These are phyloP conservation scores for Cystobasidium pallidum DNA, from an alignment of 1,284 basidiomycete species.

Conservation along the genomic window DNA sequence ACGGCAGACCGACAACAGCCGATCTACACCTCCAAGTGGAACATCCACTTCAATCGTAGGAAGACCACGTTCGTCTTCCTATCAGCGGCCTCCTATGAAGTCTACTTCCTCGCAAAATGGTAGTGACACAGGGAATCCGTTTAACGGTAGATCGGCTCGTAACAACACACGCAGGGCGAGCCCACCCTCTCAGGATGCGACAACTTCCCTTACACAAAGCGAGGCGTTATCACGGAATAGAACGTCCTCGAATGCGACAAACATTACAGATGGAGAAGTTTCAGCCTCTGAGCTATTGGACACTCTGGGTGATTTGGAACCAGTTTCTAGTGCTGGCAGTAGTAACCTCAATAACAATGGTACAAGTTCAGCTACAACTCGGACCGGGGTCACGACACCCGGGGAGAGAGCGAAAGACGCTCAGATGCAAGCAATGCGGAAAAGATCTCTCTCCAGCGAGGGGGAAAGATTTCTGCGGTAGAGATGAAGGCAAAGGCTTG, in stretches of 20 bases:
- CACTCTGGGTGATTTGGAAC: conserved; percentile 28
- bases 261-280: conserved; percentile 30
- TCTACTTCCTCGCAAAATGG: background rate
- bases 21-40: background rate
- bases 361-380: background rate
- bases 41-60: background rate
- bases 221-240: background rate
- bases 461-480: conserved; percentile 11
- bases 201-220: too few relatives aligned
- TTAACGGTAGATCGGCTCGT: background rate
- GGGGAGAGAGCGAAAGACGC: conserved; percentile 15
- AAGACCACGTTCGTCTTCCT: background rate
- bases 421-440: conserved; percentile 13
- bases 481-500: too few relatives aligned
- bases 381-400: conserved; percentile 5
- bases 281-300: conserved; percentile 36
- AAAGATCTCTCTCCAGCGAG: conserved; percentile 35
- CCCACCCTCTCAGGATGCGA: background rate
- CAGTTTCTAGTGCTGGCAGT: conserved; percentile 8
- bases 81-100: background rate
- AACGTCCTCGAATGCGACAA: conserved; percentile 10
- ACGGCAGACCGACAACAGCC: background rate
- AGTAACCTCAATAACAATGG: background rate
- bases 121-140: conserved; percentile 1
- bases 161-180: background rate